phyloP scores from a whole-genome alignment of 2,329 filamentous ascomycete species.

The Annulohypoxylon truncatum region DNA sequence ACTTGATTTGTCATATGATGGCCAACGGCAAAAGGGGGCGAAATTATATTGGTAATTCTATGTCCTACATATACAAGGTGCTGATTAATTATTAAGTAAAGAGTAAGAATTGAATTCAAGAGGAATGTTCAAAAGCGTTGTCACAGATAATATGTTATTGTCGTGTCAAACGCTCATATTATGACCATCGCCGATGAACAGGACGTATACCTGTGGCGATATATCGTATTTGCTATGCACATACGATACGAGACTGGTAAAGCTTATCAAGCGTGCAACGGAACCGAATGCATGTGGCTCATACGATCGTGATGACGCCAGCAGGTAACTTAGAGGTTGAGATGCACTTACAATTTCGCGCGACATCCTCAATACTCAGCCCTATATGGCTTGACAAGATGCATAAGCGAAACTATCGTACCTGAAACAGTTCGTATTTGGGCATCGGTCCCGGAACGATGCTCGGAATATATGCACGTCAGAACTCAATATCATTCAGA shows the following conservation, averaged over 20 bases:
- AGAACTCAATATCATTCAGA: background rate
- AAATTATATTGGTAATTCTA: too few relatives aligned
- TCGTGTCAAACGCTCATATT: conserved; percentile 8
- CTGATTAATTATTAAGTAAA: too few relatives aligned
- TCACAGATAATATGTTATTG: too few relatives aligned
- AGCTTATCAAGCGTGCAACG: background rate
- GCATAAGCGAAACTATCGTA: conserved; percentile 20
- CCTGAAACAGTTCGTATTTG: conserved; percentile 9
- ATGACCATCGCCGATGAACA: background rate
- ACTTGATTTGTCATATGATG: too few relatives aligned
- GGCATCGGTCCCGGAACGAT: background rate
- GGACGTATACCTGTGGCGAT: background rate
- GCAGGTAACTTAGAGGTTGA: conserved; percentile 4
- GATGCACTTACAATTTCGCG: conserved; percentile 8
- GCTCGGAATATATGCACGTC: background rate
- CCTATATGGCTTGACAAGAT: conserved; percentile 3
- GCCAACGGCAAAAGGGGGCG: too few relatives aligned
- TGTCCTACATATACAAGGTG: too few relatives aligned
- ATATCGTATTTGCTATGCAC: background rate
- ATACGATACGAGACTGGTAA: background rate
- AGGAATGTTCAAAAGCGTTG: too few relatives aligned
- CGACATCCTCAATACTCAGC: background rate
- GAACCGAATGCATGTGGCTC: background rate
- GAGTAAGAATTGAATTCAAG: too few relatives aligned
- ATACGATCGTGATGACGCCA: conserved; percentile 5